Base-by-base conservation (phyloP, 2,329 filamentous ascomycete species). In the Dendryphion nanum region DNA sequence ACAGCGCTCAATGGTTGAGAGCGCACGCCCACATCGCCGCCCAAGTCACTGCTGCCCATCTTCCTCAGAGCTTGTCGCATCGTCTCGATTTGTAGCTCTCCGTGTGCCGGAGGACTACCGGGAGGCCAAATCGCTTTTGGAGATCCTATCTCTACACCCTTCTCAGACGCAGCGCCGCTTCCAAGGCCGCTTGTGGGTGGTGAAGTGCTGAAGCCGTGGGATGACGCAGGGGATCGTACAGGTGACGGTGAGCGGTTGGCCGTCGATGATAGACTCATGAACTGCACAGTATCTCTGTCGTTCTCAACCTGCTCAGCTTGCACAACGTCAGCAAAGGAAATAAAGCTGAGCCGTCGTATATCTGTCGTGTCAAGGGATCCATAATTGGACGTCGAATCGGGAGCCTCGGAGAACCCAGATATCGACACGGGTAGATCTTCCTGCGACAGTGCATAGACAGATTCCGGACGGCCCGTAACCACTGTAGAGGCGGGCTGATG, bases 291-390 rank as follows among this genome's bases (percentile, higher is more conserved):
- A 43, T 91, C 86, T 48, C 83, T 75, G 50, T 77, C 82, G 32
- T 78, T 74, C 24, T 82, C 78, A 19, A 79, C 80, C 55, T 91
- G 86, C 63, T 93, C 87, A 21, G 84, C 79, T 61, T 95, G 89
- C 28, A 97, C 89, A 7, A 97, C 89, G 57, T 97, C 91, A 44
- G 91, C 90, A 66, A 97, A 97, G 6, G 89, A 95, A 61, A 97
- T 95, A 70, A 97, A 97, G 63, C 86, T 93, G 45, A 97, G 70
- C 16, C 91, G 82, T 31, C 88, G 83, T 14, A 94, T 79, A 55
- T 95, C 90, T 32, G 80, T 76, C 26, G 77, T 78, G 56, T 95
- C 89, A 44, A 91, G 72, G 31, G 83, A 81, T 20, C 84, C 87
- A 63, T 91, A 91, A 59, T 82, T 88, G 41, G 84, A 86, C 2